Conservation (phyloP, 345 rosid genomes). For the Gossypium bickii region DNA sequence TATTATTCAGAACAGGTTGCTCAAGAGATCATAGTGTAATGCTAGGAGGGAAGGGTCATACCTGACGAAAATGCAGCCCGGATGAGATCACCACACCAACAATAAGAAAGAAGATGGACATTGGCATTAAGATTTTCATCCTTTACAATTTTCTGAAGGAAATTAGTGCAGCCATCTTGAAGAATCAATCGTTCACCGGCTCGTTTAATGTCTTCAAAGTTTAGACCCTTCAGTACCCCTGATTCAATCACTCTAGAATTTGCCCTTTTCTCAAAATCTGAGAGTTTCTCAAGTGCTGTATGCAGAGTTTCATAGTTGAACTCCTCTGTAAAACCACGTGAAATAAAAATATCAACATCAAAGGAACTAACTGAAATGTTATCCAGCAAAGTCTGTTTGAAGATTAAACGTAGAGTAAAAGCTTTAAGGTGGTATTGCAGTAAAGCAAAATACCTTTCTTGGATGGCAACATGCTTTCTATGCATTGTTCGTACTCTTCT, state of each 20-base stretch:
- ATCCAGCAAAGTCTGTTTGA: neutral
- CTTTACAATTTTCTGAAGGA: constrained; percentile 61
- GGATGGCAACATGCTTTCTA: constrained; percentile 66
- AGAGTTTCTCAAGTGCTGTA: constrained; percentile 63
- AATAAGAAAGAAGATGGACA: constrained; percentile 77
- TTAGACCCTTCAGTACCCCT: constrained; percentile 78
- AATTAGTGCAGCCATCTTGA: constrained; percentile 78
- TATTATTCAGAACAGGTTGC: neutral
- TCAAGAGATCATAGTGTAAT: neutral
- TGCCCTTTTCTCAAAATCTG: constrained; percentile 74
- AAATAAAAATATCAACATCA: constrained; percentile 4
- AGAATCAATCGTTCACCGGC: constrained; percentile 81
- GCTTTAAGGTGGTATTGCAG: neutral
- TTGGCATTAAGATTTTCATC: constrained; percentile 50
- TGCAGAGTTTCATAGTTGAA: constrained; percentile 66
- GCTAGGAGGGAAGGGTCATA: constrained; percentile 17
- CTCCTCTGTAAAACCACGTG: constrained; percentile 40
- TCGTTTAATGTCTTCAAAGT: constrained; percentile 77
- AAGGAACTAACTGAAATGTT: constrained; percentile 3
- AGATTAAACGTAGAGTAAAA: neutral
- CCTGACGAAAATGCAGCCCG: constrained; percentile 75
- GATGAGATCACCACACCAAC: constrained; percentile 94
- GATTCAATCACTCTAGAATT: constrained; percentile 81
- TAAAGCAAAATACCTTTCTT: constrained; percentile 39
- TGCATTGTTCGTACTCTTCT: constrained; percentile 81